Conservation (phyloP, 805 yeast genomes). For the Saccharomyces kudriavzevii region DNA sequence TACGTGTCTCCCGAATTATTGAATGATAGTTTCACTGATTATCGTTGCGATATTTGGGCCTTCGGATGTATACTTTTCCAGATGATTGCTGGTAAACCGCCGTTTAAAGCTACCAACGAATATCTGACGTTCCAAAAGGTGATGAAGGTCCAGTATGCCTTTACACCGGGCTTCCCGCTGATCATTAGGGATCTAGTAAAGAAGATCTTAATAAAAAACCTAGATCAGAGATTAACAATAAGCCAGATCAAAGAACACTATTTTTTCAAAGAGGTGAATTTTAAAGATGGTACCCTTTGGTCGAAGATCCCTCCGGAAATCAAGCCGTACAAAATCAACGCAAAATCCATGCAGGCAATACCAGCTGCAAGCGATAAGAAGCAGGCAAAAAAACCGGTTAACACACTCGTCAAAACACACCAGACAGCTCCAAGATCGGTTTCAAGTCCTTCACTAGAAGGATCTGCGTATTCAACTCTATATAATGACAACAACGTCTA, state of each 20-base stretch:
- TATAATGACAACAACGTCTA: neutral
- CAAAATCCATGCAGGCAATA: constrained; percentile 70
- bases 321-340: constrained; percentile 65
- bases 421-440: constrained; percentile 4
- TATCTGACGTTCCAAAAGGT: constrained; percentile 76
- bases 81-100: constrained; percentile 89
- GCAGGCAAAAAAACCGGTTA: constrained; percentile 15
- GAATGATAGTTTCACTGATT: constrained; percentile 73
- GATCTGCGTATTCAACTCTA: neutral
- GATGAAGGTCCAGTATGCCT: constrained; percentile 71
- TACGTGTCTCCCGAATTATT: constrained; percentile 75
- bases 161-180: constrained; percentile 77
- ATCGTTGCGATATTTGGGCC: constrained; percentile 97
- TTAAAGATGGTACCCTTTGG: constrained; percentile 56
- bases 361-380: constrained; percentile 38
- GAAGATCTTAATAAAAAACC: constrained; percentile 54
- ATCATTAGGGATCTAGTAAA: constrained; percentile 65
- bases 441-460: neutral
- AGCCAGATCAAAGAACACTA: constrained; percentile 52
- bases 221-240: constrained; percentile 53
- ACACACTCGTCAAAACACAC: neutral
- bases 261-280: constrained; percentile 51
- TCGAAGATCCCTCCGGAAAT: constrained; percentile 49
- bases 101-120: constrained; percentile 77
- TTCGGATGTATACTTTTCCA: constrained; percentile 94